Evolutionary conservation across 2,329 filamentous ascomycete species (phyloP).

Genomic region (Fusarium foetens): DNA sequence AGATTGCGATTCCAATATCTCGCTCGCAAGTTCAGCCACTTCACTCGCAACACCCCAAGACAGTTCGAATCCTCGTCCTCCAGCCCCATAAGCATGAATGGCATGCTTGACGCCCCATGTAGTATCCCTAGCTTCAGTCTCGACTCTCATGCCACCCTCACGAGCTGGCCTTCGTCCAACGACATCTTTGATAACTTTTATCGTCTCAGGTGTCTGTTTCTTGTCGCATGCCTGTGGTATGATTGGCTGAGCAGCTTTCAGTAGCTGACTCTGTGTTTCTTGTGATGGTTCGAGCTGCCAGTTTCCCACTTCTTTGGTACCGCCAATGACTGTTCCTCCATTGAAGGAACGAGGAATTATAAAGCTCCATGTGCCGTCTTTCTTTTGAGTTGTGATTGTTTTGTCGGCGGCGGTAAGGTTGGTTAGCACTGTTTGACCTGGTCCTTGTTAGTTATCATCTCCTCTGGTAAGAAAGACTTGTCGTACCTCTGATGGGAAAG

Average conservation of each 20-base stretch:
- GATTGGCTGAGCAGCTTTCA: constrained; percentile 23
- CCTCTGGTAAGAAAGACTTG: rapidly evolving
- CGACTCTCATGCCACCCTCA: constrained; percentile 58
- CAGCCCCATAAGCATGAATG: constrained; percentile 69
- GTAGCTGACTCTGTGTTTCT: constrained; percentile 54
- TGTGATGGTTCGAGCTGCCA: constrained; percentile 62
- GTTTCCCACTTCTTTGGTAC: constrained; percentile 70
- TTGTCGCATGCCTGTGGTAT: constrained; percentile 21
- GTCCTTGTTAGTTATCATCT: background rate
- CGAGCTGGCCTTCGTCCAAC: constrained; percentile 59
- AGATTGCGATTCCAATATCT: background rate
- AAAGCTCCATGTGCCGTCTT: constrained; percentile 71
- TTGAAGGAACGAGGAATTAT: constrained; percentile 69
- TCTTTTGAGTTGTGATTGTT: constrained; percentile 68
- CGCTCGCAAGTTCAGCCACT: constrained; percentile 45
- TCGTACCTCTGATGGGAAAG: constrained; percentile 49
- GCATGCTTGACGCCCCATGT: constrained; percentile 40
- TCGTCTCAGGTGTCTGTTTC: background rate
- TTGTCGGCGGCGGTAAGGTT: constrained; percentile 49
- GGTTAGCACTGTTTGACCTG: constrained; percentile 52
- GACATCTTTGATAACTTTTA: constrained; percentile 55
- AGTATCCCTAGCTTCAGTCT: constrained; percentile 32
- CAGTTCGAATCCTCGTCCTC: constrained; percentile 69
- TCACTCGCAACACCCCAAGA: constrained; percentile 68
- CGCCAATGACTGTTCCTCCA: constrained; percentile 73